Evolutionary conservation across 805 yeast genomes (phyloP), one percentile per base, ranked within the genome.

Genomic region (Schizosaccharomyces pombe): DNA sequence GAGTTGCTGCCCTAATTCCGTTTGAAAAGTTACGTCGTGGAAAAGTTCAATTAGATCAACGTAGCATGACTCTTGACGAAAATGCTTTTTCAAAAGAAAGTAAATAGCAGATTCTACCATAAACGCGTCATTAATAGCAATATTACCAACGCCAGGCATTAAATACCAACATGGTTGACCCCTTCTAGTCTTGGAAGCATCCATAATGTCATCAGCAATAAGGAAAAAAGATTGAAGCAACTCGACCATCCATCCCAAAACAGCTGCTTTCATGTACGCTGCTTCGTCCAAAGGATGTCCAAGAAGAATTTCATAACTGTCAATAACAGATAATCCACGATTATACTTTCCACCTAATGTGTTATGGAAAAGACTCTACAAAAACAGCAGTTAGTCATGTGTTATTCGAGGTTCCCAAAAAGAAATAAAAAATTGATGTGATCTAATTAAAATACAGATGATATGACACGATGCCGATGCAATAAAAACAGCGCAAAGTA

Each of bases 151-250:
- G 40, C 29, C 26, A 4, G 49, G 49, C 34, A 56, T 58, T 22
- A 74, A 78, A 73, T 86, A 91, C 98, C 98, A 91, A 70, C 98
- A 91, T 60, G 95, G 91, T 70, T 89, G 96, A 57, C 96, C 98
- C 68, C 98, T 81, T 75, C 98, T 83, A 47, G 98, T 91, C 67
- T 85, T 82, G 33, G 95, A 83, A 61, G 79, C 78, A 68, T 91
- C 98, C 98, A 91, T 91, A 79, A 91, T 91, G 67, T 91, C 98
- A 67, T 91, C 98, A 32, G 97, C 93, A 56, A 91, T 97, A 63
- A 91, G 75, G 74, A 91, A 91, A 67, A 85, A 91, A 1, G 96
- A 97, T 70, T 89, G 98, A 61, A 89, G 73, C 58, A 91, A 74
- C 71, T 91, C 98, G 61, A 91, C 78, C 61, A 85, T 75, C 98